Conservation (phyloP, 139 green algal genomes). For the Eudorina sp. region DNA sequence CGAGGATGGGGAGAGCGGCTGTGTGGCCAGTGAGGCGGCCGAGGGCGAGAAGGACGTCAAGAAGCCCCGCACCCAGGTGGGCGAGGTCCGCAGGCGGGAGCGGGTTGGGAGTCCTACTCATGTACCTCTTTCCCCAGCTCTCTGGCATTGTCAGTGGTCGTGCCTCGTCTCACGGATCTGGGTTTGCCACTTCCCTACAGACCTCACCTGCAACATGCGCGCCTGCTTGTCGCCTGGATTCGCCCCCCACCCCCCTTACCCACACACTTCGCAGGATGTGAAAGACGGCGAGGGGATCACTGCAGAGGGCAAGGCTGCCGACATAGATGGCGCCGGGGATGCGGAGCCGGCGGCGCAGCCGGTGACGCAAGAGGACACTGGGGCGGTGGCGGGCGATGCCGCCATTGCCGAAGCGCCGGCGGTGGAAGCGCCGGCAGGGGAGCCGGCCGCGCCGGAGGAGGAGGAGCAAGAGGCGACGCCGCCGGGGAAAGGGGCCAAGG, state of each 20-base stretch:
- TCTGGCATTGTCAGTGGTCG: no score
- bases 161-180: no score
- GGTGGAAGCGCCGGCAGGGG: not conserved
- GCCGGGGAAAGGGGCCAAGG: constrained; percentile 1
- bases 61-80: constrained; percentile 21
- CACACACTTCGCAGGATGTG: not conserved
- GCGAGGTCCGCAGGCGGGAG: not conserved
- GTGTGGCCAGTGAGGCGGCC: not conserved
- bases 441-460: not conserved
- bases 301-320: not conserved
- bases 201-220: no score
- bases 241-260: no score
- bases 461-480: not conserved
- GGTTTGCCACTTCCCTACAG: no score
- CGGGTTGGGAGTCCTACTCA: no score
- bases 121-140: no score
- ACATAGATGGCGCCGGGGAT: not conserved
- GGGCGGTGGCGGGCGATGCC: no score
- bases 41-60: constrained; percentile 31
- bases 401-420: no score
- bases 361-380: no score
- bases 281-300: not conserved
- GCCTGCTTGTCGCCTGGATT: no score
- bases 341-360: not conserved
- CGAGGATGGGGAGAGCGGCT: not conserved